Percentiles rank a stretch among this genome's conserved stretches.
Conservation (phyloP, 2,329 filamentous ascomycete genomes). For the Drechslerella stenobrocha region DNA sequence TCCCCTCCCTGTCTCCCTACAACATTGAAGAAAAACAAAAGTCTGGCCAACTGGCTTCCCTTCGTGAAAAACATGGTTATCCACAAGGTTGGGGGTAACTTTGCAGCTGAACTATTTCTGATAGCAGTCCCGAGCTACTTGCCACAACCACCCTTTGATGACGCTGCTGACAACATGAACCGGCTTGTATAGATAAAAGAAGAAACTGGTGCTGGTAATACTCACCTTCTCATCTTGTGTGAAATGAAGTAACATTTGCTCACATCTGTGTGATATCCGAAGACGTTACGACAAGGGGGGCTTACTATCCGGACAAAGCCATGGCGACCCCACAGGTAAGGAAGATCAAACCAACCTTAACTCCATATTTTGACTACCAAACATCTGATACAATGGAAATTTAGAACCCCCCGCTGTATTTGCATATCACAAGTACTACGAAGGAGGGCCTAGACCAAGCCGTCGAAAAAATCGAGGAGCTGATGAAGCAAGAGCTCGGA, state of each 20-base stretch:
- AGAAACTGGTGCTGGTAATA: conserved; percentile 99
- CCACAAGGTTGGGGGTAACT: conserved; percentile 62
- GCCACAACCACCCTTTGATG: conserved; percentile 35
- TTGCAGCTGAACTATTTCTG: conserved; percentile 71
- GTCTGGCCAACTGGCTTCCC: conserved; percentile 34
- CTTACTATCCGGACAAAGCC: conserved; percentile 94
- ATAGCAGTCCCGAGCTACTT: conserved; percentile 61
- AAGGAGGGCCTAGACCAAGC: conserved; percentile 91
- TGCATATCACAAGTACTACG: conserved; percentile 89
- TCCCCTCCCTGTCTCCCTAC: conserved; percentile 54
- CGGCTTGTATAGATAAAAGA: conserved; percentile 98
- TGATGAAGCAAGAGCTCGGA: conserved; percentile 94
- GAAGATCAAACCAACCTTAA: conserved; percentile 54
- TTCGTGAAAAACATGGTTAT: conserved; percentile 28
- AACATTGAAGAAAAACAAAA: neutral
- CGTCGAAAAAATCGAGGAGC: conserved; percentile 82
- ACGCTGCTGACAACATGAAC: conserved; percentile 48
- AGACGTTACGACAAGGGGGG: conserved; percentile 99
- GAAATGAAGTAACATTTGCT: conserved; percentile 64
- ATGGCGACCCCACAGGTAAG: conserved; percentile 89
- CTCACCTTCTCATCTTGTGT: conserved; percentile 61
- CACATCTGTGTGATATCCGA: conserved; percentile 63
- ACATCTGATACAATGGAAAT: neutral
- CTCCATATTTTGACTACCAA: neutral
- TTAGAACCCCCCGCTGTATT: conserved; percentile 88